Base-by-base conservation (phyloP, 192 early-diverging fungal genomes). In the Martensiomyces pterosporus region DNA sequence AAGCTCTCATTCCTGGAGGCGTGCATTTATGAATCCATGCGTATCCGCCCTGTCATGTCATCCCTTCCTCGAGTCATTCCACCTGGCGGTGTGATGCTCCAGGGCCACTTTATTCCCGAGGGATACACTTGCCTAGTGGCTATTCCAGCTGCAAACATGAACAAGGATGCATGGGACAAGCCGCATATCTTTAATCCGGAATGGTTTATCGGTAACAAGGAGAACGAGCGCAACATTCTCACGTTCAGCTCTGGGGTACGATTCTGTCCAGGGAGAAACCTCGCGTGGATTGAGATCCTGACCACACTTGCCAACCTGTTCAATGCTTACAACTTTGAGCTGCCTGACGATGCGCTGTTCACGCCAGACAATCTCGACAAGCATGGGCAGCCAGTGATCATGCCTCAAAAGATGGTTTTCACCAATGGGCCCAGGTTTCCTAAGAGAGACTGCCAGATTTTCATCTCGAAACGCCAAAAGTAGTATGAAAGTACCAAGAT, bases 1-100 rank as follows among this genome's bases (percentile, higher is more conserved):
- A n/a, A n/a, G 38, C 38, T 39, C 8, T 15, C 38, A 15, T 39
- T 10, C n/a, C n/a, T 39, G 38, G 38, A 39, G 38, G 38, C 38
- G n/a, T 39, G 19, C 15, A 7, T n/a, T n/a, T 19, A 18, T 19
- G 38, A 39, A 15, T 9, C 38, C n/a, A 5, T 39, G 38, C 38
- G 38, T 15, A 5, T 39, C 4, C 38, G 38, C n/a, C 14, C 38
- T 4, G 38, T 39, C 6, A 8, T 12, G 12, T 5, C 6, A 12
- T 8, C 5, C 29, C 12, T 32, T 5, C 29, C 29, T 32, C 5
- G 29, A 32, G 12, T 32, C 29, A 32, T 32, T 12, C 29, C 29
- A 12, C 29, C 6, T 12, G 29, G 29, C 29, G 29, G 29, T 12
- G 29, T 32, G 6, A 12, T 32, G 29, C 5, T 32, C 29, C 29